Evolutionary conservation across 2,329 filamentous ascomycete species (phyloP).

Genomic region (Fonsecaea erecta): DNA sequence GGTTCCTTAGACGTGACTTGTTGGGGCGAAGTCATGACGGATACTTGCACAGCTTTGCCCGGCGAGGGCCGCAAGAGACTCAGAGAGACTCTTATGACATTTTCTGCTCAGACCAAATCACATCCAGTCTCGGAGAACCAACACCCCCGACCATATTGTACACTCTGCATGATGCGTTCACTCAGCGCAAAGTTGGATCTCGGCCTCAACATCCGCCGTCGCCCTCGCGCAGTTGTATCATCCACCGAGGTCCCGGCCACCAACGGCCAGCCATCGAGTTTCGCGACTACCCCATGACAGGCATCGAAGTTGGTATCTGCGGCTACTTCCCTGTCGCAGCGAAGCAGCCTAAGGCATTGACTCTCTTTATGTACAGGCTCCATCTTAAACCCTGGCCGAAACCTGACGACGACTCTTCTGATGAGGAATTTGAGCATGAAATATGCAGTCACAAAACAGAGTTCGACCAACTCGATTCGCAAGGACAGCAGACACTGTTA

Average conservation of each 20-base stretch:
- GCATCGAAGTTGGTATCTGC: not conserved
- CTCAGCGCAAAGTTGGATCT: not conserved
- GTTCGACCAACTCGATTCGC: not conserved
- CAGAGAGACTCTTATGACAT: not conserved
- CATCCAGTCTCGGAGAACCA: not conserved
- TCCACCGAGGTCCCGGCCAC: not conserved
- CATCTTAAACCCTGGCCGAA: not conserved
- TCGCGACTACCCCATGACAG: not conserved
- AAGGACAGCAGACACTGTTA: not conserved
- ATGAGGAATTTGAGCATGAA: not conserved
- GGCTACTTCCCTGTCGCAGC: not conserved
- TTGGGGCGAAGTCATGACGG: not conserved
- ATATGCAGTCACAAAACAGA: not conserved
- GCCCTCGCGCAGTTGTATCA: not conserved
- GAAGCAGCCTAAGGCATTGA: not conserved
- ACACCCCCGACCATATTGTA: not conserved
- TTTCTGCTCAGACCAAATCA: not conserved
- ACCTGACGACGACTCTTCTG: not conserved
- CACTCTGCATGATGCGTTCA: not conserved
- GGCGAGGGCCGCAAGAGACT: not conserved
- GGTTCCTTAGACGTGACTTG: not conserved
- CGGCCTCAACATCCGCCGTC: not conserved
- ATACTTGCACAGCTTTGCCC: not conserved
- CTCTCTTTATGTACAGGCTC: not conserved
- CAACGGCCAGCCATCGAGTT: not conserved